Evolutionary conservation across 208 protist species (phyloP), one percentile per base, ranked within the genome.

Genomic region (Trypanosoma grayi): DNA sequence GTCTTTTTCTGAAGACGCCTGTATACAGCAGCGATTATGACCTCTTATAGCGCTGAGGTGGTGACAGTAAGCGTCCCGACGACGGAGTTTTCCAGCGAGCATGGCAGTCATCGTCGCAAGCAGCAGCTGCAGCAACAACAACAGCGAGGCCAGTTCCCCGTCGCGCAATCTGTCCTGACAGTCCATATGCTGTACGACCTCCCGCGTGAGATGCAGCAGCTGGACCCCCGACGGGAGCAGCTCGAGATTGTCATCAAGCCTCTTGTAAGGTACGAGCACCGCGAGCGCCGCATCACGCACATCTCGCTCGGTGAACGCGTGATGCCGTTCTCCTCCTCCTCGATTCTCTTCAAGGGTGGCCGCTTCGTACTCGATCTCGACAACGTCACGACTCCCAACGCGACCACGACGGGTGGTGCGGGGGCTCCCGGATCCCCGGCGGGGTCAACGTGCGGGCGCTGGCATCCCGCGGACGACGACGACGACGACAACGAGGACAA

Each of bases 151-250:
- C 37, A 48, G 24, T 36, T 83, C 20, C 56, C 48, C 7, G 48
- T 79, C 36, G 36, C 36, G 3, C 51, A 70, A 45, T 60, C 79
- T 52, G 22, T 77, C 25, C 60, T 90, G 14, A 79, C 59, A 24
- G 46, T 90, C 22, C 77, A 90, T 59, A 51, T 61, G 2, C 41
- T 92, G 18, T 83, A 84, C 28, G 70, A 84, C 48, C 78, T 92
- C 41, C 85, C 85, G n/a, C 63, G 60, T 11, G 72, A 66, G 13
- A 70, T 92, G 65, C 60, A 68, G 55, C 71, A 78, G n/a, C 47
- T 84, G 1, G 60, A 86, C 37, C 60, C 75, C 10, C 65, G 39
- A 0, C 52, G 63, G 10, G 78, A 76, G 41, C 55, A 63, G 16
- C 50, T 85, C 13, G 79, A 88, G 30, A 39, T 92, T 27, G 77